These are phyloP conservation scores for Saitozyma podzolica DNA, from an alignment of 768 basidiomycete species.

Conservation along the genomic window DNA sequence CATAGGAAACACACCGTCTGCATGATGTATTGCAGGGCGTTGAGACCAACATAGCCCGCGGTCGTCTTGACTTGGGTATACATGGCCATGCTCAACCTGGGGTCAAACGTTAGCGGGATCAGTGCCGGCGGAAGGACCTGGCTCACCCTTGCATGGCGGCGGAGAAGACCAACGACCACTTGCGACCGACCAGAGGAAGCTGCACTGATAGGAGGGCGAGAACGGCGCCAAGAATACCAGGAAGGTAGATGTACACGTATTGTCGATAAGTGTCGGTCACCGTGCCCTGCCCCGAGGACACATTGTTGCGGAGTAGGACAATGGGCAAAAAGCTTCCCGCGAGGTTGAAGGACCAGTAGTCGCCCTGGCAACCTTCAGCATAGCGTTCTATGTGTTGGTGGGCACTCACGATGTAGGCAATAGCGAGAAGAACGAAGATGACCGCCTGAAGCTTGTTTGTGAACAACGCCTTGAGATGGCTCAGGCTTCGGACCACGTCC, in stretches of 20 bases:
- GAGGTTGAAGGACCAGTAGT: constrained; percentile 50
- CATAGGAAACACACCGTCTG: constrained; percentile 36
- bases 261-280: constrained; percentile 52
- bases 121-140: neutral
- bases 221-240: constrained; percentile 45
- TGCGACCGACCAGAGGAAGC: constrained; percentile 44
- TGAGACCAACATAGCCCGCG: constrained; percentile 46
- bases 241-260: constrained; percentile 50
- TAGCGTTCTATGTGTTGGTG: constrained; percentile 2
- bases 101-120: neutral
- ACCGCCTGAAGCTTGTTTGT: constrained; percentile 43
- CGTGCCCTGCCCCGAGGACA: constrained; percentile 27
- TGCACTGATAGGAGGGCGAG: constrained; percentile 44
- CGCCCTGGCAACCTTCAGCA: constrained; percentile 21
- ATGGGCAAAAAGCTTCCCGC: constrained; percentile 53
- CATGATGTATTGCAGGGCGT: constrained; percentile 50
- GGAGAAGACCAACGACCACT: constrained; percentile 43
- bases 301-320: constrained; percentile 50
- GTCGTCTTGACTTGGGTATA: constrained; percentile 48
- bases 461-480: constrained; percentile 52
- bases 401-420: constrained; percentile 49
- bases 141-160: constrained; percentile 37
- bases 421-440: constrained; percentile 42
- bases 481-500: constrained; percentile 29
- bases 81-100: constrained; percentile 42